phyloP scores from a whole-genome alignment of 2,329 filamentous ascomycete species.

The Colletotrichum euphorbiae region DNA sequence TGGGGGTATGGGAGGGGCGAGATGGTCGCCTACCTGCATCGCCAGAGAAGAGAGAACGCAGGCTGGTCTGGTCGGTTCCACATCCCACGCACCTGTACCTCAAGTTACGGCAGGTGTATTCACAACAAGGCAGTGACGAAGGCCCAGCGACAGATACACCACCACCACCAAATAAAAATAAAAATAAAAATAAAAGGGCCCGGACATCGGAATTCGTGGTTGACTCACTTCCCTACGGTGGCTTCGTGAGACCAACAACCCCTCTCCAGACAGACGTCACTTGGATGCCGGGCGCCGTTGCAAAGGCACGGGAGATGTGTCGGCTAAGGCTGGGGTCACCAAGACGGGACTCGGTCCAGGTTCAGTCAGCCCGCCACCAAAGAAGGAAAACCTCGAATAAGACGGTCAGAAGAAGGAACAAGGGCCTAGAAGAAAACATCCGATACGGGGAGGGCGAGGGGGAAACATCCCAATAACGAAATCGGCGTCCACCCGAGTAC shows the following conservation, averaged over 20 bases:
- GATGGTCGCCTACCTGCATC: not conserved
- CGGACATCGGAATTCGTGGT: not conserved
- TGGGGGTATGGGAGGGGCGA: slow-evolving; percentile 5
- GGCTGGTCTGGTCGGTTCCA: no score
- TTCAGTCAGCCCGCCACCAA: not conserved
- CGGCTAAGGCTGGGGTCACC: no score
- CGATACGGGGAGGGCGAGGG: not conserved
- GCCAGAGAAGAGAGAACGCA: not conserved
- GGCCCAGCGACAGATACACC: no score
- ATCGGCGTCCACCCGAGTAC: no score
- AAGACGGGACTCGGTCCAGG: no score
- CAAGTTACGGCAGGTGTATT: no score
- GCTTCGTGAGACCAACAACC: not conserved
- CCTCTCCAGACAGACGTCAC: slow-evolving; percentile 9
- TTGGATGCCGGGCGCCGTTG: slow-evolving; percentile 22
- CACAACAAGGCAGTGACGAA: no score
- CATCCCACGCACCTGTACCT: no score
- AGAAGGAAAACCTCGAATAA: not conserved
- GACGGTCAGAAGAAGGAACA: slow-evolving; percentile 5
- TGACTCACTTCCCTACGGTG: slow-evolving; percentile 5
- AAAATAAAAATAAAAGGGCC: not conserved
- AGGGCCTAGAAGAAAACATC: not conserved
- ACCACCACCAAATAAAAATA: no score
- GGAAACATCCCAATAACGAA: slow-evolving; percentile 12
- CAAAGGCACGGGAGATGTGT: not conserved